Base-by-base conservation (phyloP, 495 filamentous ascomycete species). In the Podospora anserina region DNA sequence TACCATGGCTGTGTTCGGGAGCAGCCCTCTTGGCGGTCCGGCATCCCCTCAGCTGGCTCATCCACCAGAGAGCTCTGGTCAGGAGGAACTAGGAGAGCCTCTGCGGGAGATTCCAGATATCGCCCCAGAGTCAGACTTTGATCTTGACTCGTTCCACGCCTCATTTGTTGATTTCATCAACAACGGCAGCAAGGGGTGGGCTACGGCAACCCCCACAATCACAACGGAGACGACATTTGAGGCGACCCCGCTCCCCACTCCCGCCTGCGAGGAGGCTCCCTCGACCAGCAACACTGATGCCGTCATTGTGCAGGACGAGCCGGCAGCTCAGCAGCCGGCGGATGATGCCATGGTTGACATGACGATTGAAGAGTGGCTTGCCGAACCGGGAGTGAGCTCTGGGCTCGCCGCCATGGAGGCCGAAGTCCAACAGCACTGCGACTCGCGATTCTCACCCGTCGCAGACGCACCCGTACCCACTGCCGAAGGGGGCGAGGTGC, bases 321-420 rank as follows among this genome's bases (percentile, higher is more conserved):
- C 18, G 19, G n/a, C 4, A 15, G 32, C 13, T 9, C 27, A 28
- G 3, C 61, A 18, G 61, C 30, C 61, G n/a, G 27, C 32, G 32
- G 69, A 69, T 23, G 74, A 76, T 56, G 66, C 74, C 0, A 18
- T 68, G 11, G 69, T 61, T 34, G 74, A 77, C 32, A 64, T 72
- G 32, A 77, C 75, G 11, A 77, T 78, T 54, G 68, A 74, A 61
- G 75, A 77, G 44, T 77, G 74, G 75, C 73, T 77, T 44, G 70
- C 76, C 30, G 75, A 77, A 55, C 75, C 76, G 18, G 54, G 32
- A n/a, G 39, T 58, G 9, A 9, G 32, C 23, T 18, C 58, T 4
- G 19, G 58, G 30, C 19, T 20, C 32, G 11, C 34, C 63, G 13
- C 57, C 57, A 9, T 5, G 20, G 44, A 44, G 13, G 57, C 39